Percentiles rank a stretch among this genome's conserved stretches.
These are phyloP conservation scores for Sideroxylon spinosum DNA, from an alignment of 179 eudicot species.

Conservation along the genomic window DNA sequence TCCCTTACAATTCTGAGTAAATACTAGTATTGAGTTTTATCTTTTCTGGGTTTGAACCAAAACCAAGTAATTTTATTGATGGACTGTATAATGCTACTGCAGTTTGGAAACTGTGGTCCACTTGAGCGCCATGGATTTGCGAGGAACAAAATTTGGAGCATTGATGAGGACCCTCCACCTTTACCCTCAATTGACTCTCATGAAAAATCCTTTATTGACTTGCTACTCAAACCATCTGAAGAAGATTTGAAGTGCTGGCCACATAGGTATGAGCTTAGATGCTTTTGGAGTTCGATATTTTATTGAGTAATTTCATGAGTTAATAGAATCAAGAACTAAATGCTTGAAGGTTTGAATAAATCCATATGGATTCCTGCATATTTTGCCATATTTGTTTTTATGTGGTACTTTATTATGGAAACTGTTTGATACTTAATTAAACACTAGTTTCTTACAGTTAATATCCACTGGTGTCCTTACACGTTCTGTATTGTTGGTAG, in stretches of 20 bases:
- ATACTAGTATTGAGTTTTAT: neutral
- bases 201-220: slow-evolving; percentile 68
- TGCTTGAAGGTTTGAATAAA: neutral
- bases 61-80: slow-evolving; percentile 10
- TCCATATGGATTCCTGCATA: neutral
- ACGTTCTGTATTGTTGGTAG: neutral
- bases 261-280: slow-evolving; percentile 42
- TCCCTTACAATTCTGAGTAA: neutral
- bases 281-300: neutral
- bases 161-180: slow-evolving; percentile 71
- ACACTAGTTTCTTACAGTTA: neutral
- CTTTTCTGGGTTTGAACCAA: slow-evolving; percentile 9
- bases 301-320: neutral
- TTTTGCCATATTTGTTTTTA: neutral
- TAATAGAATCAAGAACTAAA: neutral
- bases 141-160: slow-evolving; percentile 64
- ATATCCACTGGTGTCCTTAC: neutral
- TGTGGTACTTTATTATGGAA: neutral
- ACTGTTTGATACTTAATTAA: too few species aligned
- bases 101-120: slow-evolving; percentile 74
- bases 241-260: slow-evolving; percentile 88
- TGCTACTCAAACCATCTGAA: slow-evolving; percentile 66
- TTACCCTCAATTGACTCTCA: slow-evolving; percentile 44
- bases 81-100: slow-evolving; percentile 19
- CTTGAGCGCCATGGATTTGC: slow-evolving; percentile 89